Evolutionary conservation across 441 rosid species (phyloP), one percentile per base, ranked within the genome.

Genomic region (Adansonia madagascariensis): DNA sequence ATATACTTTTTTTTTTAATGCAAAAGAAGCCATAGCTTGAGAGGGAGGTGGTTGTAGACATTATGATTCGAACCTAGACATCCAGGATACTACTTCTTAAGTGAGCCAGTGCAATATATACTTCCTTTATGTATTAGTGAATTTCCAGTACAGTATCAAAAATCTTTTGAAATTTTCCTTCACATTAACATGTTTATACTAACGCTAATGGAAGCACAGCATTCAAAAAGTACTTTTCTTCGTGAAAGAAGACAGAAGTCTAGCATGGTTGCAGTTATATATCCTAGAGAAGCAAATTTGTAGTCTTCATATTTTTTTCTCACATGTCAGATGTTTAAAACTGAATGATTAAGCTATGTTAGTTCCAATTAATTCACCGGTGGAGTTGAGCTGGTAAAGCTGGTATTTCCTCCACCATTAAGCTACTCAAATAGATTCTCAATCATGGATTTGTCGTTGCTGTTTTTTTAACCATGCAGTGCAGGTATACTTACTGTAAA

Each of bases 371-470:
- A 49, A 49, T 49, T 49, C 53, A 49, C 31, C 31, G 31, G 31
- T 27, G 31, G 31, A 27, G 31, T 27, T 27, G 31, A 27, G 14
- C 41, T 27, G 14, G 35, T 27, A 6, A 47, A 9, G 65, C 41
- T 10, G 41, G 65, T 61, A 41, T 41, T 61, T 61, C 65, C 41
- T 61, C 65, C 65, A 61, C 65, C 41, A 24, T 17, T 17, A 17
- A 17, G 24, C 10, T 17, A 56, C 17, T 56, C 10, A 61, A 61
- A 22, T 61, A 2, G 41, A 61, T 24, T 61, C 41, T 61, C 65
- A 27, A 24, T 24, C 17, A 11, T 62, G 8, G 43, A 62, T 31
- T 67, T 22, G 8, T 11, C 39, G 12, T 18, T 10, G 27, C 27
- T 17, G 31, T 41, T 66, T 44, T 0, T 3, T 46, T 8, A 41